A percentile compares a stretch with the other conserved stretches of the same genome.
These are phyloP conservation scores for Botryotinia convoluta DNA, from an alignment of 2,329 filamentous ascomycete species.

Conservation along the genomic window DNA sequence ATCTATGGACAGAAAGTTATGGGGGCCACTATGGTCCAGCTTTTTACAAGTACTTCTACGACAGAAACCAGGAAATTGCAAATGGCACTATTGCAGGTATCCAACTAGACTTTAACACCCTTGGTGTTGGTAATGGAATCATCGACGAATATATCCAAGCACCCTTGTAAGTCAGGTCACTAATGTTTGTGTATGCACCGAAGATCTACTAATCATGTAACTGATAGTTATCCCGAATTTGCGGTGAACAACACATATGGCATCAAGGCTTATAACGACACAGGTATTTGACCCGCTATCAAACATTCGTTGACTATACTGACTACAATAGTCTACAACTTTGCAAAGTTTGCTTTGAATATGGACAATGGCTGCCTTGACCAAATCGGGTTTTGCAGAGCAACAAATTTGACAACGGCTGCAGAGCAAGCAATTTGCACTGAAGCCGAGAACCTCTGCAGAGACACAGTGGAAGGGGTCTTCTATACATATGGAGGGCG, in stretches of 20 bases:
- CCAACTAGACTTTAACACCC: slow-evolving; percentile 55
- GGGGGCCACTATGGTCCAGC: slow-evolving; percentile 41
- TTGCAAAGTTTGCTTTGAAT: slow-evolving; percentile 49
- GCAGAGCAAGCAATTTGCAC: slow-evolving; percentile 44
- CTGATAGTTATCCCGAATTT: slow-evolving; percentile 34
- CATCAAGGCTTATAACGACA: slow-evolving; percentile 33
- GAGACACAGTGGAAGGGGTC: slow-evolving; percentile 52
- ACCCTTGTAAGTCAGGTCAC: slow-evolving; percentile 24
- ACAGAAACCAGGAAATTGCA: slow-evolving; percentile 57
- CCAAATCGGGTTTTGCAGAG: slow-evolving; percentile 48
- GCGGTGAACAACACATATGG: slow-evolving; percentile 50
- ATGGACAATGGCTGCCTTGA: slow-evolving; percentile 42
- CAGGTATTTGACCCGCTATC: slow-evolving; percentile 17
- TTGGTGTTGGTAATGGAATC: slow-evolving; percentile 68
- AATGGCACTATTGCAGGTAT: slow-evolving; percentile 50
- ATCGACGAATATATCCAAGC: slow-evolving; percentile 61
- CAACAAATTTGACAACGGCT: slow-evolving; percentile 45
- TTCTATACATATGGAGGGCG: slow-evolving; percentile 40
- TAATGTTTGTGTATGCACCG: not conserved
- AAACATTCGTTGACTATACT: not conserved
- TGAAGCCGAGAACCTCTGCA: slow-evolving; percentile 53
- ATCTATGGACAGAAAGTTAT: slow-evolving; percentile 60
- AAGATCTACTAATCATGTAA: not conserved
- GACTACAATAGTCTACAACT: slow-evolving; percentile 48
- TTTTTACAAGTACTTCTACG: slow-evolving; percentile 55